Base-by-base conservation (phyloP, 768 basidiomycete species). In the Tylopilus cervinicoccineus region DNA sequence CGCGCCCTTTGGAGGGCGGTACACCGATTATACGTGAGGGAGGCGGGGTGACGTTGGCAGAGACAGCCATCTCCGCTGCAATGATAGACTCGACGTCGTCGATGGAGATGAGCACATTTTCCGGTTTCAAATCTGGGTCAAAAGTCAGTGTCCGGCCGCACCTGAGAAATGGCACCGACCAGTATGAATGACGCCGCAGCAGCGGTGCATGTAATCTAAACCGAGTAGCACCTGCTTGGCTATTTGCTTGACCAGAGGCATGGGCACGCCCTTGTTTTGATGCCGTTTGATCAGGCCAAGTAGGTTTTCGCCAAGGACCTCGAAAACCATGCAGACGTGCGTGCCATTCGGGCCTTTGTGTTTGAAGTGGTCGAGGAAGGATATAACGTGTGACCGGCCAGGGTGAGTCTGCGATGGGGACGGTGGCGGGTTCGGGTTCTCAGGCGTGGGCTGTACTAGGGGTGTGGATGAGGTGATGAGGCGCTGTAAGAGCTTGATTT, bases 301-400 rank as follows among this genome's bases (percentile, higher is more conserved):
- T 3, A 99, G 75, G 65, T 95, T 97, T 71, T 99, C 95, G 51
- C 95, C 96, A 9, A 99, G 80, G 22, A 98, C 96, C 68, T 99
- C 96, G 62, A 97, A 97, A 13, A 96, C 93, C 96, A 99, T 98
- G 77, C 96, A 98, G 57, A 99, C 89, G 70, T 99, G 96, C 14
- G 81, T 86, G 31, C 96, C 96, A 66, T 99, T 96, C 10, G 93
- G 93, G 2, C 96, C 96, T 52, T 88, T 88, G 71, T 98, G 96
- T 23, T 86, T 80, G 69, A 99, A 99, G 66, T 98, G 93, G 72
- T 99, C 95, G 39, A 98, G 86, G 67, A 98, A 92, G 13, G 88
- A 90, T 67, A 99, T 94, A 68, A 97, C 95, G 65, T 99, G 96
- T 17, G 86, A 84, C 52, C 91, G 76, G 4, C 94, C 95, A 0